Evolutionary conservation across 768 basidiomycete genomes (phyloP).

Genomic region (Hygrocybe punicea): DNA sequence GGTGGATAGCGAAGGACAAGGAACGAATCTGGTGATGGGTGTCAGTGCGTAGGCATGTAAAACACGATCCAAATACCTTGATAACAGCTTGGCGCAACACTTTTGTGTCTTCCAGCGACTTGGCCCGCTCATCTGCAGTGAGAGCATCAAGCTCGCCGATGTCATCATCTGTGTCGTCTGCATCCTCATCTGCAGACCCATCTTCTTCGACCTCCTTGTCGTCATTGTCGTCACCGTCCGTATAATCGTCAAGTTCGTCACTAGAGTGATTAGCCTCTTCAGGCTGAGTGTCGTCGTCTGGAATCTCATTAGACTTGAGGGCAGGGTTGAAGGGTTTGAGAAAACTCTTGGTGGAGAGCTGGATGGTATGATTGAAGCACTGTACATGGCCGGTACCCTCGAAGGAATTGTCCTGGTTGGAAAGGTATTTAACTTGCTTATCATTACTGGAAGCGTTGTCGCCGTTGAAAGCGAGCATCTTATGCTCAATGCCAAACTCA

Average conservation of each 20-base stretch:
- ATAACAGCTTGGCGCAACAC: background rate
- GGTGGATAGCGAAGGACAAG: slow-evolving; percentile 21
- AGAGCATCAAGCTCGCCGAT: background rate
- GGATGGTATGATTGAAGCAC: slow-evolving; percentile 42
- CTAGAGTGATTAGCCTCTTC: background rate
- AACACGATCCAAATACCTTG: background rate
- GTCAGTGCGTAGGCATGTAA: background rate
- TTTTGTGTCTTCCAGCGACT: background rate
- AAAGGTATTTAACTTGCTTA: slow-evolving; percentile 29
- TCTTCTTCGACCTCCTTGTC: slow-evolving; percentile 9
- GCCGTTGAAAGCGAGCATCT: slow-evolving; percentile 34
- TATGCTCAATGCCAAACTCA: slow-evolving; percentile 33
- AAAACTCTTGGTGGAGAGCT: slow-evolving; percentile 34
- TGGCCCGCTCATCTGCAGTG: background rate
- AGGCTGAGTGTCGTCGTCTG: too few species aligned
- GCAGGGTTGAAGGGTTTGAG: slow-evolving; percentile 28
- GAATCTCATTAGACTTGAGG: too few species aligned
- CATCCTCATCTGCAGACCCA: slow-evolving; percentile 1
- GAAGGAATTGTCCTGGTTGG: slow-evolving; percentile 16
- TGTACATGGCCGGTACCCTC: slow-evolving; percentile 21
- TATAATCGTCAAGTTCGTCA: background rate
- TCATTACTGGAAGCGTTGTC: slow-evolving; percentile 39
- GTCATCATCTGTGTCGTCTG: background rate
- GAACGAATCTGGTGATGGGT: slow-evolving; percentile 16
- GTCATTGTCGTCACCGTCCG: background rate